Evolutionary conservation across 2,329 filamentous ascomycete species (phyloP), one percentile per base, ranked within the genome.

Genomic region (Leptographium lundbergii): DNA sequence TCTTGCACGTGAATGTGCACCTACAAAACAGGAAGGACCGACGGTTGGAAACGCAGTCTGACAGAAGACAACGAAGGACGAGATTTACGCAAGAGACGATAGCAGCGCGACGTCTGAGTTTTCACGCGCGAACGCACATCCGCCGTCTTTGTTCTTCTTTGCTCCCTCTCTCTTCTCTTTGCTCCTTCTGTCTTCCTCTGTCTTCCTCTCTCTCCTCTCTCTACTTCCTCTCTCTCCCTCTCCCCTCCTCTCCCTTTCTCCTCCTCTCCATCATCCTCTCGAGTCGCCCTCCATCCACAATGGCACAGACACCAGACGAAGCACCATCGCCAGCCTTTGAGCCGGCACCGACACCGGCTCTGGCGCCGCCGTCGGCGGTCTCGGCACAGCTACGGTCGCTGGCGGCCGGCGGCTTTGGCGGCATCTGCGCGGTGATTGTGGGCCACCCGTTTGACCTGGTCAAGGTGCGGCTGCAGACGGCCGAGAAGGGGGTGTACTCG

Each of bases 391-490:
- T 95, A 63, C 87, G 92, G 61, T 94, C 92, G 50, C 81, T 99
- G 57, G 86, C 81, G 10, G 92, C 92, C 9, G 94, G 94, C 67
- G 94, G 91, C 63, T 95, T 95, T 61, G 94, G 94, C 66, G 94
- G 94, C 67, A 74, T 99, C 54, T 97, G 89, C 76, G 92, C 94
- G 60, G 94, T 99, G 59, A 72, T 99, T 50, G 91, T 97, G 61
- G 88, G 94, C 60, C 94, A 99, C 73, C 94, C 94, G 11, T 99
- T 99, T 71, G 94, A 99, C 72, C 80, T 99, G 66, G 92, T 97
- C 72, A 99, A 99, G 77, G 94, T 99, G 65, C 88, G 94, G 61
- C 77, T 99, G 72, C 94, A 99, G 78, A 99, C 94, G 2, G 91
- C 94, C 42, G 91, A 97, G 74, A 87, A 85, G 73, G 94, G 94